Evolutionary conservation across 1,284 basidiomycete species (phyloP), one percentile per base, ranked within the genome.

Genomic region (Pascua sp.): DNA sequence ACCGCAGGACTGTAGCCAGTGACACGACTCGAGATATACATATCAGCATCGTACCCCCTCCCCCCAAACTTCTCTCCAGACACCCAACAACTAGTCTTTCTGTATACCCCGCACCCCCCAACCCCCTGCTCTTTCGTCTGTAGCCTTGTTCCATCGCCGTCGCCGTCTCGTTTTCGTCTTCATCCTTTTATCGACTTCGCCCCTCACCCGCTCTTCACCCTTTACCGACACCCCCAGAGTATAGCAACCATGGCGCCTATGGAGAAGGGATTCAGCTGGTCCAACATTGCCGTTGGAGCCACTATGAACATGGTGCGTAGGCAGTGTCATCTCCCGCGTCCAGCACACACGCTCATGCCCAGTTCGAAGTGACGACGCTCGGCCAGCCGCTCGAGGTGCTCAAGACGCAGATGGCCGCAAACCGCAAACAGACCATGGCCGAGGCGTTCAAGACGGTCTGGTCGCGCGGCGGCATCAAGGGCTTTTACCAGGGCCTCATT

Each of bases 391-490:
- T 99, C 56, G 96, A 99, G 80, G 96, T 99, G 44, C 79, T 98
- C 71, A 99, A 99, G 81, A 99, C 96, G 11, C 94, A 97, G 74
- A 96, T 97, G 93, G 93, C 93, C 54, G 91, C 91, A 50, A 92
- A 93, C 80, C 85, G 93, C 60, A 85, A 83, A 12, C 91, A 98
- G 76, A 83, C 87, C 12, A 97, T 99, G 93, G 67, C 81, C 59
- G 85, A 93, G 73, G 95, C 96, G 10, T 82, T 91, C 68, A 81
- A 82, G 66, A 87, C 87, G 7, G 91, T 98, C 59, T 95, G 91
- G 89, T 84, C 86, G 67, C 87, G 96, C 65, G 96, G 96, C 65
- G 93, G 95, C 63, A 77, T 89, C 55, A 75, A 81, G 43, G 96
- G 96, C 47, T 94, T 97, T 82, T 99, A 93, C 80, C 96, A 99